Evolutionary conservation across 2,329 filamentous ascomycete species (phyloP).

Genomic region (Fusarium albidum): DNA sequence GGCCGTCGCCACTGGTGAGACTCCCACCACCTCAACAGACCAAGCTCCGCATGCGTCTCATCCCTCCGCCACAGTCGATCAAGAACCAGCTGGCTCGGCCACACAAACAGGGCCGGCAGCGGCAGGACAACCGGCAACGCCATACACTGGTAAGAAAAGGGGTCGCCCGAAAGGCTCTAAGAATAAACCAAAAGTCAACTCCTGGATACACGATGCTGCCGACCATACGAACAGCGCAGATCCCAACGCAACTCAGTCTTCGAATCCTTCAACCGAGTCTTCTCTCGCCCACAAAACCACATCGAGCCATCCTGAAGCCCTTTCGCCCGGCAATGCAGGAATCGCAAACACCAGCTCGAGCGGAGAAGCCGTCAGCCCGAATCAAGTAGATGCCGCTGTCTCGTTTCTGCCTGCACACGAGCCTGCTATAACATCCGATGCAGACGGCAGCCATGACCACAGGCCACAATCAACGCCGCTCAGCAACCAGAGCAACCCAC

Average conservation of each 20-base stretch:
- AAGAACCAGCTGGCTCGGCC: conserved; percentile 13
- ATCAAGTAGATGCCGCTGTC: neutral
- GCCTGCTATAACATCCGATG: neutral
- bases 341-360: neutral
- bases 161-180: conserved; percentile 57
- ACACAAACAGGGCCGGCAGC: conserved; percentile 10
- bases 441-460: neutral
- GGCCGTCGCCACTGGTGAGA: neutral
- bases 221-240: neutral
- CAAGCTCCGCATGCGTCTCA: conserved; percentile 5
- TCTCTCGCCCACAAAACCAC: conserved; percentile 27
- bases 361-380: neutral
- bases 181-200: conserved; percentile 48
- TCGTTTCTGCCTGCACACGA: neutral
- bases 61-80: neutral
- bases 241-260: conserved; percentile 1
- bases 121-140: conserved; percentile 25
- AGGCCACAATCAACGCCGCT: neutral
- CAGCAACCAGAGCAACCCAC: neutral
- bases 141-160: conserved; percentile 42
- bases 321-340: neutral
- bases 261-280: conserved; percentile 10
- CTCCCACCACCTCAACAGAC: conserved; percentile 1
- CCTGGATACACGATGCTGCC: conserved; percentile 10
- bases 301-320: conserved; percentile 1